phyloP scores from a whole-genome alignment of 352 stramenopile species.

The Phytopythium boreale region DNA sequence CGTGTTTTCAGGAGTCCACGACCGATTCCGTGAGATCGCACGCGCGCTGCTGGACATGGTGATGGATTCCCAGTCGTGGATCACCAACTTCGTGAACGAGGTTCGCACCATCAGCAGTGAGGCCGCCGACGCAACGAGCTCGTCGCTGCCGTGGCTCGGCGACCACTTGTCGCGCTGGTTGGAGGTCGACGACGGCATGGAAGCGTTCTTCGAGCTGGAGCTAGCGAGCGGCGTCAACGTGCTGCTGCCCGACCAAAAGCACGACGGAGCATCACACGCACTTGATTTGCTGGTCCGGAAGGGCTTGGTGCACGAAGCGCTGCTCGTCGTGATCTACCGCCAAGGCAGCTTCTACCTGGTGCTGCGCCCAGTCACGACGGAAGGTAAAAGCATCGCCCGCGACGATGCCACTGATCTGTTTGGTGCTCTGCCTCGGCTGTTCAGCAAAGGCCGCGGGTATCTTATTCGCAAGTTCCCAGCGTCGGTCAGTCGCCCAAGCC shows the following conservation, averaged over 20 bases:
- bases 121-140: constrained; percentile 8
- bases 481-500: constrained; percentile 5
- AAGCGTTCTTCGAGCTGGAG: constrained; percentile 67
- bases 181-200: constrained; percentile 36
- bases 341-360: constrained; percentile 50
- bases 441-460: constrained; percentile 52
- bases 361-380: constrained; percentile 20
- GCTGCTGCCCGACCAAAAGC: constrained; percentile 3
- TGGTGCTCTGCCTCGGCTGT: constrained; percentile 30
- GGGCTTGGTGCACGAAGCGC: constrained; percentile 44
- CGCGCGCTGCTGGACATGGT: constrained; percentile 34
- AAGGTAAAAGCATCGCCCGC: constrained; percentile 15
- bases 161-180: constrained; percentile 53
- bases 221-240: constrained; percentile 12
- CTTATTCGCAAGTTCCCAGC: constrained; percentile 39
- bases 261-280: constrained; percentile 13
- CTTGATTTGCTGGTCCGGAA: constrained; percentile 58
- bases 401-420: constrained; percentile 45
- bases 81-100: constrained; percentile 45
- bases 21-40: constrained; percentile 31
- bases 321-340: constrained; percentile 56
- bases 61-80: constrained; percentile 51
- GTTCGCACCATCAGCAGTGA: constrained; percentile 29
- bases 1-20: constrained; percentile 12
- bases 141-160: constrained; percentile 25